Conservation (phyloP, 768 basidiomycete genomes). For the Russula olivacea region DNA sequence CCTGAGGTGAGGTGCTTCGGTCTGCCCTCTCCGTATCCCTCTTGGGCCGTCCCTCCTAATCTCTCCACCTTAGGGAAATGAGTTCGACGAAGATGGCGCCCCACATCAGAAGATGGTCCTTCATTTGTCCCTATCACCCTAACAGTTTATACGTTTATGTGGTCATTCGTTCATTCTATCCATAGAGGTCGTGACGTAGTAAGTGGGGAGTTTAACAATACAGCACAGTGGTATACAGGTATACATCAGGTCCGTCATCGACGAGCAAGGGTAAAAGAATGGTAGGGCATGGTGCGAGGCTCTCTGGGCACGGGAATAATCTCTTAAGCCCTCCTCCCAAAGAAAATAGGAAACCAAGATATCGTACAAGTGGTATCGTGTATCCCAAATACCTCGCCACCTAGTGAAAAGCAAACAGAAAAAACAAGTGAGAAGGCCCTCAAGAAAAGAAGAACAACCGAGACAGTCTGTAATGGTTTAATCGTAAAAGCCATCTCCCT, state of each 20-base stretch:
- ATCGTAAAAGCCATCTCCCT: constrained; percentile 49
- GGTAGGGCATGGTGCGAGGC: constrained; percentile 1
- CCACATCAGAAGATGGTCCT: constrained; percentile 82
- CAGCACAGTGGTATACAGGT: constrained; percentile 34
- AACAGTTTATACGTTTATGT: constrained; percentile 27
- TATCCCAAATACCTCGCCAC: constrained; percentile 13
- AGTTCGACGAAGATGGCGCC: constrained; percentile 78
- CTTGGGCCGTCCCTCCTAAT: not conserved
- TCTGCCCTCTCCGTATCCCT: constrained; percentile 20
- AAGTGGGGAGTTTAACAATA: constrained; percentile 38
- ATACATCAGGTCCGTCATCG: constrained; percentile 25
- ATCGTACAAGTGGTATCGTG: constrained; percentile 21
- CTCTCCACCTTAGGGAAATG: constrained; percentile 45
- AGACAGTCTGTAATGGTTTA: constrained; percentile 11
- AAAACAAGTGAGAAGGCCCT: constrained; percentile 1
- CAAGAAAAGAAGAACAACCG: constrained; percentile 3
- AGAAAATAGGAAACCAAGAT: constrained; percentile 10
- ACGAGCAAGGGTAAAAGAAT: not conserved
- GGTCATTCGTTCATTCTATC: constrained; percentile 29
- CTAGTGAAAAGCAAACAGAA: constrained; percentile 12
- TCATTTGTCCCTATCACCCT: constrained; percentile 41
- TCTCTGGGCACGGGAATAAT: not conserved
- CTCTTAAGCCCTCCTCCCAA: not conserved
- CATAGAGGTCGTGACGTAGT: constrained; percentile 32
- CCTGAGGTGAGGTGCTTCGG: constrained; percentile 49